Evolutionary conservation across 2,329 filamentous ascomycete species (phyloP).

Genomic region (Bipolaris bicolor): DNA sequence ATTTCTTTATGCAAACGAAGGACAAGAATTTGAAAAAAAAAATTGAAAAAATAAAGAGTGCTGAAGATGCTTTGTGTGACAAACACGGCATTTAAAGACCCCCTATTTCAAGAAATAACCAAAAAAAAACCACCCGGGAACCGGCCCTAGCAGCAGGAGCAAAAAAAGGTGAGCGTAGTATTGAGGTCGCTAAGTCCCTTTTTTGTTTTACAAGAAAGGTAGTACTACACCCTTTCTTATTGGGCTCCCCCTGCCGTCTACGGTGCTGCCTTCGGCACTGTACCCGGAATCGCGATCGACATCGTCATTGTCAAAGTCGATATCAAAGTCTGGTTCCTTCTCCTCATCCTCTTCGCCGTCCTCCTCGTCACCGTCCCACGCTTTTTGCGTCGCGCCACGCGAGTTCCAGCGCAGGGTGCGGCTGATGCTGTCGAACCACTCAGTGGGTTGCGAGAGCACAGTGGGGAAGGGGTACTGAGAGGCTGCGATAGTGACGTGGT

Average conservation of each 20-base stretch:
- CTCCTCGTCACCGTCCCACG: slow-evolving; percentile 64
- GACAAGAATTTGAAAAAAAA: background rate
- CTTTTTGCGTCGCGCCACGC: slow-evolving; percentile 88
- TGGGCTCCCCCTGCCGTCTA: slow-evolving; percentile 43
- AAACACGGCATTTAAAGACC: no score
- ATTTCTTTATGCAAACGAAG: background rate
- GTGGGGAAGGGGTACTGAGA: slow-evolving; percentile 98
- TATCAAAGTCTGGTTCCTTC: slow-evolving; percentile 78
- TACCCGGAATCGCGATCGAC: slow-evolving; percentile 53
- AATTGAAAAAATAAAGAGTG: background rate
- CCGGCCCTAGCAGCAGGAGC: background rate
- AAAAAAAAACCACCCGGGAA: background rate
- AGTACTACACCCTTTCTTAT: slow-evolving; percentile 44
- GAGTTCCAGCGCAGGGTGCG: slow-evolving; percentile 95
- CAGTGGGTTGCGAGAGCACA: slow-evolving; percentile 83
- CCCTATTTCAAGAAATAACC: background rate
- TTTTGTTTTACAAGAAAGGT: slow-evolving; percentile 31
- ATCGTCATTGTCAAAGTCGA: slow-evolving; percentile 83
- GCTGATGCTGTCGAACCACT: slow-evolving; percentile 97
- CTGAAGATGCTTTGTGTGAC: background rate
- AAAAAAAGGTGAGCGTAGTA: background rate
- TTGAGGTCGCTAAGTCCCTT: background rate
- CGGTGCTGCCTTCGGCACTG: slow-evolving; percentile 46
- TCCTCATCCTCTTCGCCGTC: slow-evolving; percentile 53
- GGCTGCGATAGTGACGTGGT: slow-evolving; percentile 94